Evolutionary conservation across 2,329 filamentous ascomycete species (phyloP).

Genomic region (Chaetomium olivaceum): DNA sequence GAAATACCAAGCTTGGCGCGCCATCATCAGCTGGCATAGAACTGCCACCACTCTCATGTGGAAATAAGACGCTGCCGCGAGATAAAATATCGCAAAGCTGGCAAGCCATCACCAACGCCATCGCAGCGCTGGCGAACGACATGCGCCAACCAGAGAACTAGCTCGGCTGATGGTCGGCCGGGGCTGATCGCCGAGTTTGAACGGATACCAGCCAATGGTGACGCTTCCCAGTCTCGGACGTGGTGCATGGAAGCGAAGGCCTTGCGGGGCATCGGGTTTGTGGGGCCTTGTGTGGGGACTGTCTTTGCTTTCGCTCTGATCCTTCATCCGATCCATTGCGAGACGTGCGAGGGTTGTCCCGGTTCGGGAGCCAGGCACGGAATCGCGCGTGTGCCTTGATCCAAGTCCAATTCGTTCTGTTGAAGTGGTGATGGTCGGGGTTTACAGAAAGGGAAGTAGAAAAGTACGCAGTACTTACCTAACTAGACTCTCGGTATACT

Average conservation of each 20-base stretch:
- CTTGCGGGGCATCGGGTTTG: slow-evolving; percentile 4
- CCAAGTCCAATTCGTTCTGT: slow-evolving; percentile 11
- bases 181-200: slow-evolving; percentile 5
- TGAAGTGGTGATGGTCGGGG: not conserved
- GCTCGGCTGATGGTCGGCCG: not conserved
- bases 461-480: not conserved
- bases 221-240: slow-evolving; percentile 12
- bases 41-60: not conserved
- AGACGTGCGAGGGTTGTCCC: slow-evolving; percentile 15
- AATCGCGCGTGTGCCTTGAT: not conserved
- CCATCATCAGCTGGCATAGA: not conserved
- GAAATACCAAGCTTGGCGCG: not conserved
- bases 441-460: not conserved
- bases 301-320: not conserved
- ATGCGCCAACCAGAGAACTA: not conserved
- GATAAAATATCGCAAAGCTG: slow-evolving; percentile 1
- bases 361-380: slow-evolving; percentile 5
- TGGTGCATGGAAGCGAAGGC: slow-evolving; percentile 18
- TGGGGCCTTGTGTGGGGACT: not conserved
- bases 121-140: not conserved
- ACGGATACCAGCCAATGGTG: slow-evolving; percentile 14
- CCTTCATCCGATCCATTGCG: slow-evolving; percentile 20
- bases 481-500: not conserved
- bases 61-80: slow-evolving; percentile 20
- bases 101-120: not conserved